Evolutionary conservation across 1,139 yeast genomes (phyloP), one percentile per base, ranked within the genome.

Genomic region (Candida sp.): DNA sequence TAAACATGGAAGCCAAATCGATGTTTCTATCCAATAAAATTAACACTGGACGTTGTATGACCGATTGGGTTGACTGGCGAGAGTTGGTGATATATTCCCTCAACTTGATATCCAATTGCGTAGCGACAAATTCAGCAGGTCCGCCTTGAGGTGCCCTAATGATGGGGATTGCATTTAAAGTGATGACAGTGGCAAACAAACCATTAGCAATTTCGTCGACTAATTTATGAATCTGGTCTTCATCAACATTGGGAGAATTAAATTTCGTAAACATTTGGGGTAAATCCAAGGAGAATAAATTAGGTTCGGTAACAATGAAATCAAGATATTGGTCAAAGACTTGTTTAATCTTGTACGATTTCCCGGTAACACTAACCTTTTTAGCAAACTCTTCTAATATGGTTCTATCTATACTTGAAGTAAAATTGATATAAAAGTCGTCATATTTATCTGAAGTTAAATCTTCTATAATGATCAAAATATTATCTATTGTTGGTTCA

Each of bases 101-200:
- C 45, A 93, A 70, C 56, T 82, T 84, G 54, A 81, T 77, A 55
- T 95, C 97, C 49, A 93, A 73, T 57, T 85, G 88, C 51, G 85
- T 86, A 2, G 98, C 96, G 25, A 93, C 87, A 59, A 90, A 78
- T 60, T 93, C 98, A 1, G 98, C 97, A 0, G 99, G 96, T 2
- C 97, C 97, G 42, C 95, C 95, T 42, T 86, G 76, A 38, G 95
- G 91, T 41, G 97, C 86, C 54, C 99, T 79, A 49, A 93, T 89
- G 42, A 93, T 82, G 2, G 99, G 99, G 32, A 93, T 79, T 15
- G 81, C 73, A 15, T 86, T 88, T 56, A 83, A 70, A 4, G 97
- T 90, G 47, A 93, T 75, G 19, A 93, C 75, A 5, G 87, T 76
- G 35, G 95, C 86, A 57, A 88, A 85, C 39, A 93, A 64, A 0